Evolutionary conservation across 1,284 basidiomycete genomes (phyloP).

Genomic region (Cryptococcus neoformans): DNA sequence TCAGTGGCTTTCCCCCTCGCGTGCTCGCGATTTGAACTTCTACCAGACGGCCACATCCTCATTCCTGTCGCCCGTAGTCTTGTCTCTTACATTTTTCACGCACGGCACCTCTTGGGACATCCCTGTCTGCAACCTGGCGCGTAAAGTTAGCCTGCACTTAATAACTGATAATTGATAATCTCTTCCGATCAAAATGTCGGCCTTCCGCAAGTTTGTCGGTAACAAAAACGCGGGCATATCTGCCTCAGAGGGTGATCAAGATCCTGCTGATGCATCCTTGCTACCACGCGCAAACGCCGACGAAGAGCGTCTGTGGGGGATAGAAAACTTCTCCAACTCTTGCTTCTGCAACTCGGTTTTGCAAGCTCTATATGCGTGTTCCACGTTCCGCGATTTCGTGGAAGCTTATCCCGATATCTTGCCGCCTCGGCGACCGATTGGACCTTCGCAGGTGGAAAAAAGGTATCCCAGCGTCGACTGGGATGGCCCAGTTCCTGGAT

Average conservation of each 20-base stretch:
- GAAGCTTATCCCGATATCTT: slow-evolving; percentile 54
- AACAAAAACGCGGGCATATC: background rate
- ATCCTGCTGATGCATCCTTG: no score
- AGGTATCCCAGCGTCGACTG: slow-evolving; percentile 2
- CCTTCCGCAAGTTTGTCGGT: background rate
- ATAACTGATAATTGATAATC: no score
- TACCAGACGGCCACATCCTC: no score
- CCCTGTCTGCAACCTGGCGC: no score
- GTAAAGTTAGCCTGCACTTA: no score
- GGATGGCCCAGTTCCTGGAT: slow-evolving; percentile 1
- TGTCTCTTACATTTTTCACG: background rate
- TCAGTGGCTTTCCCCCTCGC: no score
- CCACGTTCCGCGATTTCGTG: slow-evolving; percentile 74
- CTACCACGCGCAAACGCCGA: background rate
- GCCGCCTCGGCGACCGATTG: slow-evolving; percentile 41
- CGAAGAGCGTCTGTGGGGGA: slow-evolving; percentile 61
- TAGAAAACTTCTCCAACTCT: slow-evolving; percentile 89
- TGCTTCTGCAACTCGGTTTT: slow-evolving; percentile 98
- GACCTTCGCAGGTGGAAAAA: slow-evolving; percentile 25
- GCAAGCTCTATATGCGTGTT: slow-evolving; percentile 87
- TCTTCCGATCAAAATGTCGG: background rate
- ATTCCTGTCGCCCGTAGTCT: background rate
- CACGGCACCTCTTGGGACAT: no score
- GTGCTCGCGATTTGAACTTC: no score
- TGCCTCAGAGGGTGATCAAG: no score